phyloP scores from a whole-genome alignment of 108 stramenopile species.

The Epipyxis sp. region DNA sequence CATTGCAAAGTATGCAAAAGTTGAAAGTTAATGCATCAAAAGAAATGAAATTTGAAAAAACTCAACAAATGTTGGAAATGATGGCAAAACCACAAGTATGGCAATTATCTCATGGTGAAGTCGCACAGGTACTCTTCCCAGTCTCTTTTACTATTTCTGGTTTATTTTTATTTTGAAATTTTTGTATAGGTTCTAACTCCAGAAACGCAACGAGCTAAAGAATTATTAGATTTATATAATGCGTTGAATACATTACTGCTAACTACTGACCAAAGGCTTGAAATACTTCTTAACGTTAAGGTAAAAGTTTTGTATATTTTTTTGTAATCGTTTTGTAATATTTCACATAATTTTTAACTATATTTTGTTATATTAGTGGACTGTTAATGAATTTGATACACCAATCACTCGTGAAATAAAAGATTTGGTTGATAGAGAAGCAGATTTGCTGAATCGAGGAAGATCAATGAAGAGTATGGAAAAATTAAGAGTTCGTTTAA shows the following conservation, averaged over 20 bases:
- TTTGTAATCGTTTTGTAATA: neutral
- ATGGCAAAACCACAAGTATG: slow-evolving; percentile 60
- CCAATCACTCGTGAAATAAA: slow-evolving; percentile 53
- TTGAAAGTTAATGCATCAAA: slow-evolving; percentile 49
- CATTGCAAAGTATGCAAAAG: slow-evolving; percentile 58
- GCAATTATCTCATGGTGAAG: slow-evolving; percentile 57
- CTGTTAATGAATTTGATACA: slow-evolving; percentile 61
- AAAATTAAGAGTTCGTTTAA: slow-evolving; percentile 48
- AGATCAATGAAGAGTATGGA: slow-evolving; percentile 35
- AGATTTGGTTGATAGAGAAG: slow-evolving; percentile 64
- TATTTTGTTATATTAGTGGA: slow-evolving; percentile 41
- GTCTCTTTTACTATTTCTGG: too few relatives aligned
- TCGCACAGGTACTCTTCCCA: too few relatives aligned
- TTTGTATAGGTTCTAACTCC: slow-evolving; percentile 56
- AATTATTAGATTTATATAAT: slow-evolving; percentile 51
- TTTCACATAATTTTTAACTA: neutral
- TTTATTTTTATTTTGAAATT: too few relatives aligned
- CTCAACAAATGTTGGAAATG: slow-evolving; percentile 44
- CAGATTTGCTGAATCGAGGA: slow-evolving; percentile 59
- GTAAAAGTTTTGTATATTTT: neutral
- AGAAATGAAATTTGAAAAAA: slow-evolving; percentile 41
- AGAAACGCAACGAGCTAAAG: slow-evolving; percentile 55
- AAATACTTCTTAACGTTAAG: slow-evolving; percentile 61
- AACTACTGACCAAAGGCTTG: slow-evolving; percentile 53
- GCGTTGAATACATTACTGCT: slow-evolving; percentile 39